Conservation (phyloP, 805 yeast species). For the Schizosaccharomyces lindneri region DNA sequence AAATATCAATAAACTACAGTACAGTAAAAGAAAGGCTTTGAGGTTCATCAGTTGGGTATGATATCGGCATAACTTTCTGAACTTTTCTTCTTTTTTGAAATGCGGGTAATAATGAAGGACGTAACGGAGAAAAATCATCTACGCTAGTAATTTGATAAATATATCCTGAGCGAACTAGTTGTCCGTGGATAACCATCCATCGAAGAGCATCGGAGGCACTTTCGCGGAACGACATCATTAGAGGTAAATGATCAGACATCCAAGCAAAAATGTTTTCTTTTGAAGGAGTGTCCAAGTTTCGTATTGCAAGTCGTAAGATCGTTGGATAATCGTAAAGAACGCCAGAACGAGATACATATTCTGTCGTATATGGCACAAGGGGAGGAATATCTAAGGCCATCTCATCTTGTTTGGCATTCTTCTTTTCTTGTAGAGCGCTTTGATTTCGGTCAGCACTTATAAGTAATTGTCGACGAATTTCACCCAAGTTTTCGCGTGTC, state of each 20-base stretch:
- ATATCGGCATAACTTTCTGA: not conserved
- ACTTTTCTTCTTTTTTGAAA: not conserved
- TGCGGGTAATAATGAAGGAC: not conserved
- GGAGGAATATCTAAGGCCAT: not conserved
- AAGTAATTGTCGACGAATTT: not conserved
- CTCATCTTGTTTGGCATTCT: not conserved
- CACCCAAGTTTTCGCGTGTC: conserved; percentile 10
- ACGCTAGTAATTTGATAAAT: not conserved
- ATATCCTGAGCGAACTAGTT: not conserved
- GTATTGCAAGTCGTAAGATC: not conserved
- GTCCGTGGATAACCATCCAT: not conserved
- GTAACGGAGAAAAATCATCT: not conserved
- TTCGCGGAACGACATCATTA: not conserved
- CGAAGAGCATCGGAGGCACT: not conserved
- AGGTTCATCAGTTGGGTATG: not conserved
- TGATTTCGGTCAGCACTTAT: not conserved
- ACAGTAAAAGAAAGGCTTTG: not conserved
- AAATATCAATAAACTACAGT: not conserved
- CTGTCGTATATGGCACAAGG: conserved; percentile 6
- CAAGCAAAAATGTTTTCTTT: not conserved
- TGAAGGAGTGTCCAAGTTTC: not conserved
- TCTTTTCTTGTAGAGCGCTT: not conserved
- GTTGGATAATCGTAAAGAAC: conserved; percentile 8
- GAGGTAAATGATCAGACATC: not conserved
- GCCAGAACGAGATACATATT: conserved; percentile 12